Base-by-base conservation (phyloP, 148 eudicot species). In the Cornus suecica region DNA sequence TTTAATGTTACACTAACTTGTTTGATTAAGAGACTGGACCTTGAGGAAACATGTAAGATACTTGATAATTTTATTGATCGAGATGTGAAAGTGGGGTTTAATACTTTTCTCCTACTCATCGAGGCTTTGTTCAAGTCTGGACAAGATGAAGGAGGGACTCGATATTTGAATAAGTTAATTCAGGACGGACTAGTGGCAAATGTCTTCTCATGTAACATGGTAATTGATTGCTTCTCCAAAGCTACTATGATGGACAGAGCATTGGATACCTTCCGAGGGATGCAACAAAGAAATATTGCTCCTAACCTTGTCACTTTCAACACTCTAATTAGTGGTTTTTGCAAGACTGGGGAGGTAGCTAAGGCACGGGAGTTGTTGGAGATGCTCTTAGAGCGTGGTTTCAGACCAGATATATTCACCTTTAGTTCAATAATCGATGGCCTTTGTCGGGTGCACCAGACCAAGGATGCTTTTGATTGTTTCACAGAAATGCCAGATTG, bases 261-360 rank as follows among this genome's bases (percentile, higher is more conserved):
- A 41, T 58, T 72, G 56, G 83, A 88, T 68, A 79, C 84, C 66
- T 90, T 89, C 68, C 48, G 31, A 68, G 76, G 76, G 69, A 95
- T 95, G 99, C 77, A 76, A 61, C 82, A 81, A 76, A 85, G 81
- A 65, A 86, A 88, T 73, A 73, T 95, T 73, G 28, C 71, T 45
- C 97, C 97, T 51, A 92, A 87, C 71, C 82, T 95, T 77, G 92
- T 91, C 70, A 92, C 99, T 71, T 92, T 89, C 72, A 95, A 92
- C 76, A 89, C 91, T 72, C 86, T 95, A 52, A 87, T 92, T 42
- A 83, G 87, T 68, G 97, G 97, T 65, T 77, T 79, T 84, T 87
- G 84, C 80, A 95, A 91, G 89, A 84, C 32, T 74, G 88, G 87
- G 24, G 86, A 92, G 77, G 63, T 84, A 72, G 68, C 22, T 18